phyloP scores from a whole-genome alignment of 2,329 filamentous ascomycete species.

The Cordyceps cateniannulata region DNA sequence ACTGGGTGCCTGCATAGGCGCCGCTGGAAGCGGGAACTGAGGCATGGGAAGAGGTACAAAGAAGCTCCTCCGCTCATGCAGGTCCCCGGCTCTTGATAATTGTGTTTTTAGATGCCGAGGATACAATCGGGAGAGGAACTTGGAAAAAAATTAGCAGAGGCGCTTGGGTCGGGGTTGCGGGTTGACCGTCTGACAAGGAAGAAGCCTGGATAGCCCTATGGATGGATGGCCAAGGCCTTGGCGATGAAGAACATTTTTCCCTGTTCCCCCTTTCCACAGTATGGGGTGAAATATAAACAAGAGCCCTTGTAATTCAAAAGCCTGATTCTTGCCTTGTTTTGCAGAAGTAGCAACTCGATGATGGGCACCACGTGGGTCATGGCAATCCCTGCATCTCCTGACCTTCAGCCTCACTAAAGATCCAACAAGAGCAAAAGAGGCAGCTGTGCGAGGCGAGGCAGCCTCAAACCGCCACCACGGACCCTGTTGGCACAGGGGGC shows the following conservation, averaged over 20 bases:
- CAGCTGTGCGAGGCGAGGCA: not conserved
- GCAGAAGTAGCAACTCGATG: too few relatives aligned
- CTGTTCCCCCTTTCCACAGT: too few relatives aligned
- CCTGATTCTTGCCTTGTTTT: too few relatives aligned
- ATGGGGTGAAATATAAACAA: not conserved
- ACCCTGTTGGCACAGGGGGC: not conserved
- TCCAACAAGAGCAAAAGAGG: not conserved
- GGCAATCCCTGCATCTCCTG: not conserved
- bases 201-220: not conserved
- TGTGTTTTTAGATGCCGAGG: not conserved
- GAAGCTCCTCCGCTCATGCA: not conserved
- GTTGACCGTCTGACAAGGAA: not conserved
- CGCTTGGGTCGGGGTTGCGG: not conserved
- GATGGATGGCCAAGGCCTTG: too few relatives aligned
- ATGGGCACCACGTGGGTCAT: too few relatives aligned
- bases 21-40: not conserved
- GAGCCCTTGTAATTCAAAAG: not conserved
- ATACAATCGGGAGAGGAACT: not conserved
- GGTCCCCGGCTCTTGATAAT: not conserved
- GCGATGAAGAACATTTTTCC: too few relatives aligned
- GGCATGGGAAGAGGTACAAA: not conserved
- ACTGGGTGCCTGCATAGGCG: too few relatives aligned
- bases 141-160: too few relatives aligned
- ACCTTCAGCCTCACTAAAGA: not conserved
- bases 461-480: not conserved